phyloP scores from a whole-genome alignment of 2,329 filamentous ascomycete genomes.

The Plenodomus biglobosus region DNA sequence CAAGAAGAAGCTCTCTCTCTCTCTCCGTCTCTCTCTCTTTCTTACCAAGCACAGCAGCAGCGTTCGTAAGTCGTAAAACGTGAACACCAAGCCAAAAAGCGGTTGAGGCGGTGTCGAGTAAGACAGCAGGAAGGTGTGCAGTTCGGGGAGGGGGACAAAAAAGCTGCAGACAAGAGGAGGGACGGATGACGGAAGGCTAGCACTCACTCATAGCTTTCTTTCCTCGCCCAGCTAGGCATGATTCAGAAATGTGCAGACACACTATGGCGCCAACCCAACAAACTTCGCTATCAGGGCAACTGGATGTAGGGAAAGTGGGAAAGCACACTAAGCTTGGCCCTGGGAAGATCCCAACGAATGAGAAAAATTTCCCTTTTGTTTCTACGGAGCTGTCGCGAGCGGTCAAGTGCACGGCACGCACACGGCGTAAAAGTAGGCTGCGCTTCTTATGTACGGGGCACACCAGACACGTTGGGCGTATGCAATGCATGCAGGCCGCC shows the following conservation, averaged over 20 bases:
- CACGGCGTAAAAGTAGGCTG: background rate
- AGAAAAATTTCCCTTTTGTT: conserved; percentile 1
- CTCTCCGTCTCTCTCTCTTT: too few species aligned
- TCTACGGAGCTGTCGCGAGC: background rate
- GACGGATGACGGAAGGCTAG: conserved; percentile 14
- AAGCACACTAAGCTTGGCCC: background rate
- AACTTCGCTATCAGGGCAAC: background rate
- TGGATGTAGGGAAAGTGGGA: background rate
- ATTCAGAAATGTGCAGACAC: conserved; percentile 10
- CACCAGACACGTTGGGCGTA: background rate
- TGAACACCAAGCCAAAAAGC: background rate
- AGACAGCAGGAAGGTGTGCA: background rate
- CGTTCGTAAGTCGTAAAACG: conserved; percentile 1
- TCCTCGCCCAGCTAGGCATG: conserved; percentile 46
- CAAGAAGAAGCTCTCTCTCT: conserved; percentile 7
- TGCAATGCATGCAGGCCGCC: background rate
- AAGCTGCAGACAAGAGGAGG: conserved; percentile 9
- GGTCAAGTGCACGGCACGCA: background rate
- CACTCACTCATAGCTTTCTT: conserved; percentile 46
- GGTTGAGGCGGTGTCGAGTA: conserved; percentile 6
- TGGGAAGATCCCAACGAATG: background rate
- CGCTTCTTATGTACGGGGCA: background rate
- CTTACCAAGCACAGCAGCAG: conserved; percentile 7
- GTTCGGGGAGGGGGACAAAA: conserved; percentile 6
- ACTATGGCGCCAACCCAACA: background rate